Conservation (phyloP, 176 grass and related monocot genomes). For the Miscanthus lutarioriparius region DNA sequence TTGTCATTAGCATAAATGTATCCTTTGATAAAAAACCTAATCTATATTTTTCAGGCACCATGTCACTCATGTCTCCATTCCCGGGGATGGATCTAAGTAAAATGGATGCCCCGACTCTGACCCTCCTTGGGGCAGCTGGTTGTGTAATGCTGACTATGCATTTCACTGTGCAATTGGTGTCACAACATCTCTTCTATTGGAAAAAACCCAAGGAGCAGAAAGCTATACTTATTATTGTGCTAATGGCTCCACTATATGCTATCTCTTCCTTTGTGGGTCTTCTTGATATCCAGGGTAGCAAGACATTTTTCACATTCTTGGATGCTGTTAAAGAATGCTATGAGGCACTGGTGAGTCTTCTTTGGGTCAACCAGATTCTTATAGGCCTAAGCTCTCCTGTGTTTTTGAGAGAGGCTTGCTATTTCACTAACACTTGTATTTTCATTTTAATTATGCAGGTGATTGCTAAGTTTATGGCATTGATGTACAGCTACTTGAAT, state of each 20-base stretch:
- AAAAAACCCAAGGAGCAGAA: conserved; percentile 99
- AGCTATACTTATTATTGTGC: conserved; percentile 87
- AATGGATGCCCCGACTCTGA: conserved; percentile 86
- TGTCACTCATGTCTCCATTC: conserved; percentile 50
- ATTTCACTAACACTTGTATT: conserved; percentile 27
- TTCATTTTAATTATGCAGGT: conserved; percentile 54
- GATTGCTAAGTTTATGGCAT: conserved; percentile 95
- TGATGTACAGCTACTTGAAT: conserved; percentile 99
- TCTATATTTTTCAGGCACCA: conserved; percentile 48
- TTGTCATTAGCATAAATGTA: not conserved
- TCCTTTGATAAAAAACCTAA: conserved; percentile 14
- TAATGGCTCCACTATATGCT: conserved; percentile 96
- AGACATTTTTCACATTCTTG: conserved; percentile 89
- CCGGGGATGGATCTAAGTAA: conserved; percentile 69
- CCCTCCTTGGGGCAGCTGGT: conserved; percentile 77
- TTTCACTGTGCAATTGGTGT: conserved; percentile 90
- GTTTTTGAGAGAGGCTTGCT: not conserved
- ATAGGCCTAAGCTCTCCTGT: conserved; percentile 4
- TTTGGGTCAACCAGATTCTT: conserved; percentile 15
- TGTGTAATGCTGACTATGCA: conserved; percentile 94
- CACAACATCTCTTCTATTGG: conserved; percentile 99
- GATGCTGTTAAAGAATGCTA: conserved; percentile 98
- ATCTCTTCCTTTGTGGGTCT: conserved; percentile 88
- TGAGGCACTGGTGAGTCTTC: conserved; percentile 83
- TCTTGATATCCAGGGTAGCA: conserved; percentile 91